A percentile compares a stretch with the other conserved stretches of the same genome.
These are phyloP conservation scores for Ilex asprella DNA, from an alignment of 257 asterid species.

Conservation along the genomic window DNA sequence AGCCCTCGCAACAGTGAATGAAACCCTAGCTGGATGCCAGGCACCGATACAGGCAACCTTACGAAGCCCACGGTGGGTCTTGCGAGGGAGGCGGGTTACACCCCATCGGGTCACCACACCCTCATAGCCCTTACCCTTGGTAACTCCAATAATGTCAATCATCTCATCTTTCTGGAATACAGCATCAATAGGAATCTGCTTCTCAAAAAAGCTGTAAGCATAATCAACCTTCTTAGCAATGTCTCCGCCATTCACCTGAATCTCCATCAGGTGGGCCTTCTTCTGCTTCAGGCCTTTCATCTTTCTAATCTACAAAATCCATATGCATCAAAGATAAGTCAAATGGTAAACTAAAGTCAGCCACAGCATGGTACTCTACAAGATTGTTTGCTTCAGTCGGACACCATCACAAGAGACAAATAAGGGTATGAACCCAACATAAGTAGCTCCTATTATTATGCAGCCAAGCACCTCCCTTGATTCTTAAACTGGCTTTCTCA, in stretches of 20 bases:
- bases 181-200: slow-evolving; percentile 74
- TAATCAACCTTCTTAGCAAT: slow-evolving; percentile 62
- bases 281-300: slow-evolving; percentile 83
- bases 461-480: too few species aligned
- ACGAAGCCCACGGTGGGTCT: slow-evolving; percentile 84
- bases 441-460: too few species aligned
- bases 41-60: slow-evolving; percentile 92
- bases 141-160: slow-evolving; percentile 77
- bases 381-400: too few species aligned
- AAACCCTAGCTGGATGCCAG: slow-evolving; percentile 93
- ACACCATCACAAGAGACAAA: too few species aligned
- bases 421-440: too few species aligned
- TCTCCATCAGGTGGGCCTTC: slow-evolving; percentile 85
- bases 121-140: slow-evolving; percentile 79
- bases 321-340: not conserved
- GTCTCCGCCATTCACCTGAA: slow-evolving; percentile 80
- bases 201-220: slow-evolving; percentile 69
- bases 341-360: too few species aligned
- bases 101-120: slow-evolving; percentile 98
- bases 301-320: slow-evolving; percentile 47
- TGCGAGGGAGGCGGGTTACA: slow-evolving; percentile 82
- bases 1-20: slow-evolving; percentile 80
- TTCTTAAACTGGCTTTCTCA: too few species aligned
- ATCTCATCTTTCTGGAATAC: slow-evolving; percentile 88
- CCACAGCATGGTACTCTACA: too few species aligned